Evolutionary conservation across 2,329 filamentous ascomycete species (phyloP).

Genomic region (Phaeosphaeria sp.): DNA sequence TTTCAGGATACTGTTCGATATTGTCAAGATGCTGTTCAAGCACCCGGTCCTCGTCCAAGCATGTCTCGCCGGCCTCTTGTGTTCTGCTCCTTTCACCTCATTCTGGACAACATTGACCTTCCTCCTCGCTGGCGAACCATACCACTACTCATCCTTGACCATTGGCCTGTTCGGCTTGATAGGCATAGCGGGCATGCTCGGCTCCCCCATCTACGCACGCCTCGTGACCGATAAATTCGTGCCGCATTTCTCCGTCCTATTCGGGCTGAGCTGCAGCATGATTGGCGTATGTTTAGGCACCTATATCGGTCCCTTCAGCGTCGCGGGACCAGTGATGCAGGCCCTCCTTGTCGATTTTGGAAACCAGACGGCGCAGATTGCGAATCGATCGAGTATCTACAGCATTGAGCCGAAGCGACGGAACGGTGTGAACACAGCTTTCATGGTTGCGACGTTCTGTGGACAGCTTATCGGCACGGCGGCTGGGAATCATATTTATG

Average conservation of each 20-base stretch:
- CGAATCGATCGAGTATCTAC: slow-evolving; percentile 75
- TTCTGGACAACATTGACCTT: slow-evolving; percentile 84
- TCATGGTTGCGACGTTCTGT: slow-evolving; percentile 77
- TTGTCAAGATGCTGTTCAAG: slow-evolving; percentile 67
- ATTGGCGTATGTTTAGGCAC: slow-evolving; percentile 71
- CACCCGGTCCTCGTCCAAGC: slow-evolving; percentile 75
- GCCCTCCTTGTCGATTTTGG: slow-evolving; percentile 75
- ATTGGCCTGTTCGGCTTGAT: slow-evolving; percentile 83
- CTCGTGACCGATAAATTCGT: slow-evolving; percentile 73
- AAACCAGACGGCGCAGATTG: slow-evolving; percentile 74
- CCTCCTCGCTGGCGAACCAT: slow-evolving; percentile 73
- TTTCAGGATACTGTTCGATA: slow-evolving; percentile 68
- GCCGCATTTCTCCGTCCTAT: slow-evolving; percentile 70
- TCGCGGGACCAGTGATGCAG: slow-evolving; percentile 76
- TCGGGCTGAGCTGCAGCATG: slow-evolving; percentile 66
- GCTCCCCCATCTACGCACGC: slow-evolving; percentile 73
- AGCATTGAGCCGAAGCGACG: slow-evolving; percentile 71
- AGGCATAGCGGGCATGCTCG: slow-evolving; percentile 71
- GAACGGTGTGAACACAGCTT: slow-evolving; percentile 81
- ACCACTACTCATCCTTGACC: slow-evolving; percentile 68
- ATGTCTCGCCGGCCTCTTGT: slow-evolving; percentile 70
- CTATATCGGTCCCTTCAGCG: slow-evolving; percentile 67
- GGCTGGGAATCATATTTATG: slow-evolving; percentile 62
- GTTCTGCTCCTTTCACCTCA: slow-evolving; percentile 66
- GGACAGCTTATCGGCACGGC: slow-evolving; percentile 74